Percentiles rank a stretch among this genome's conserved stretches.
phyloP scores from a whole-genome alignment of 2,329 filamentous ascomycete genomes.

The Fusarium sp. region DNA sequence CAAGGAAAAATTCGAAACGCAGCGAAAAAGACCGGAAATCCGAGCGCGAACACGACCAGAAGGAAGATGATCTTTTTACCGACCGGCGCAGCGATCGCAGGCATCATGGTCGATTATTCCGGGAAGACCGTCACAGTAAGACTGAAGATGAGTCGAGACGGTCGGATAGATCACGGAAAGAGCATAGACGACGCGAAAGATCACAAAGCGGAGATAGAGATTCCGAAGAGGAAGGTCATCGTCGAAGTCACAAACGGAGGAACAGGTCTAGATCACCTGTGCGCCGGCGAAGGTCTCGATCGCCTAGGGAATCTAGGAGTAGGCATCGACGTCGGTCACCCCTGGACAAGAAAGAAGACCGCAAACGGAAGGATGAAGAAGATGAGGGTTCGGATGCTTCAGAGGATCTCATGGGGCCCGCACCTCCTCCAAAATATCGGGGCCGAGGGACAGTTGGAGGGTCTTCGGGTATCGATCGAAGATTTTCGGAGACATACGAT shows the following conservation, averaged over 20 bases:
- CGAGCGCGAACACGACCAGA: conserved; percentile 15
- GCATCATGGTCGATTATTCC: conserved; percentile 48
- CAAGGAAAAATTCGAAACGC: conserved; percentile 35
- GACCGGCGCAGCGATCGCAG: conserved; percentile 37
- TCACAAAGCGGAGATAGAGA: conserved; percentile 34
- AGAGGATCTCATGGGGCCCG: conserved; percentile 83
- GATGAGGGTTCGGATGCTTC: conserved; percentile 75
- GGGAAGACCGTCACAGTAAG: conserved; percentile 38
- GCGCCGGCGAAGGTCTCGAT: conserved; percentile 52
- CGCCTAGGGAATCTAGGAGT: conserved; percentile 51
- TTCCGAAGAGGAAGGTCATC: conserved; percentile 31
- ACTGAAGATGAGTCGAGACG: conserved; percentile 34
- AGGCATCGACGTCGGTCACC: conserved; percentile 56
- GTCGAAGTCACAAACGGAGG: conserved; percentile 37
- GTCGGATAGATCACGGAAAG: conserved; percentile 30
- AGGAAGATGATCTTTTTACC: conserved; percentile 43
- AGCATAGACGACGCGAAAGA: conserved; percentile 39
- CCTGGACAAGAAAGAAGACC: conserved; percentile 29
- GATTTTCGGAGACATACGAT: conserved; percentile 79
- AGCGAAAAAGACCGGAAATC: conserved; percentile 16
- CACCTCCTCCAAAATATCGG: conserved; percentile 68
- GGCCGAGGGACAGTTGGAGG: conserved; percentile 78
- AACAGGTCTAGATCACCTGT: conserved; percentile 50
- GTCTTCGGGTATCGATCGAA: conserved; percentile 80
- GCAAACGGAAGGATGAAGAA: conserved; percentile 32